These are phyloP conservation scores for Elongisporangium prolatum DNA, from an alignment of 352 stramenopile genomes.

Conservation along the genomic window DNA sequence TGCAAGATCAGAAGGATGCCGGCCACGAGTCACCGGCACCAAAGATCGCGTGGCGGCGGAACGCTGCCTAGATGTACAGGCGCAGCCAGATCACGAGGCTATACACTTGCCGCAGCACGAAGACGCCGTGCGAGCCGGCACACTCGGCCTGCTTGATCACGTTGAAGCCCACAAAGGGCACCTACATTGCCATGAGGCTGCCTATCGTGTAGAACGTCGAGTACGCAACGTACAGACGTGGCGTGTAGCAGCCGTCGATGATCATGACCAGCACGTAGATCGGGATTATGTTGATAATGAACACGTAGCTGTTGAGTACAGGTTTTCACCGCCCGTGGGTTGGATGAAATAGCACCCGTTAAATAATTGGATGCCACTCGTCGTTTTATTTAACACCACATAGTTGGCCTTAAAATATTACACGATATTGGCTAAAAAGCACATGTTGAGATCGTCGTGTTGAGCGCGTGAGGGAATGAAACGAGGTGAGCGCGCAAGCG, in stretches of 20 bases:
- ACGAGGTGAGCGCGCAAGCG: conserved; percentile 14
- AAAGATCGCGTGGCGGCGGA: conserved; percentile 69
- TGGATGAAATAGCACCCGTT: no score
- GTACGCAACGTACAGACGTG: conserved; percentile 95
- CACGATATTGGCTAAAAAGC: no score
- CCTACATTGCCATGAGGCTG: conserved; percentile 94
- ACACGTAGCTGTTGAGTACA: no score
- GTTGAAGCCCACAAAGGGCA: conserved; percentile 98
- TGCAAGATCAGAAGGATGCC: conserved; percentile 69
- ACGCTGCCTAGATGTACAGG: conserved; percentile 69
- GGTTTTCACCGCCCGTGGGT: no score
- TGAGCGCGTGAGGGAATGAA: conserved; percentile 4
- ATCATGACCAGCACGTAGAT: conserved; percentile 95
- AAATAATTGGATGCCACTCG: no score
- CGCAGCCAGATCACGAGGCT: conserved; percentile 74
- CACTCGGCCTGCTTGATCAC: conserved; percentile 90
- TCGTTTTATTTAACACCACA: no score
- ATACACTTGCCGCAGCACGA: conserved; percentile 88
- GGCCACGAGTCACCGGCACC: conserved; percentile 45
- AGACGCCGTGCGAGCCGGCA: conserved; percentile 88
- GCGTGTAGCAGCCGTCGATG: conserved; percentile 90
- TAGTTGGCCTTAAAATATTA: no score
- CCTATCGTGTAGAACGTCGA: conserved; percentile 96
- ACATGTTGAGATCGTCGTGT: conserved; percentile 12
- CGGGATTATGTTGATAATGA: conserved; percentile 99